Base-by-base conservation (phyloP, 768 basidiomycete species). In the Tricholoma furcatifolium region DNA sequence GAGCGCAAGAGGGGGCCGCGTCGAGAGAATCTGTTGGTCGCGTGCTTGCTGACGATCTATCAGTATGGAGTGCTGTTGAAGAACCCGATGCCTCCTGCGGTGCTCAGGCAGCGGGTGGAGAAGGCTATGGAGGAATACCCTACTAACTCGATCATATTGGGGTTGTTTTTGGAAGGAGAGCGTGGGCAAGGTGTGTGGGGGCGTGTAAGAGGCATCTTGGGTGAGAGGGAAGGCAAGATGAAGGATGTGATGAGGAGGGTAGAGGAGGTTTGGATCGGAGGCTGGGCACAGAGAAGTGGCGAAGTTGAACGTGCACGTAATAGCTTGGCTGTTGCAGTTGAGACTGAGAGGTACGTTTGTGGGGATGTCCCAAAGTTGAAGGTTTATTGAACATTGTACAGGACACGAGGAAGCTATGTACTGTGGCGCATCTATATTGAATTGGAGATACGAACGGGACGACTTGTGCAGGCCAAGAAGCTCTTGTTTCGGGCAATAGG, bases 181-280 rank as follows among this genome's bases (percentile, higher is more conserved):
- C 85, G 80, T 57, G 87, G 90, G 1, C 82, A 88, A 61, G 85
- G 86, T 0, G 75, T 88, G 20, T 91, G 91, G 90, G 90, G 89
- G 6, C 75, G 81, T 21, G 81, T 91, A 30, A 70, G 85, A 53
- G 66, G 70, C 14, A 73, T 81, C 47, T 60, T 88, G 31, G 81
- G 84, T 1, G 82, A 82, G 48, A 74, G 69, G 24, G 69, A 67
- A 9, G 68, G 62, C 8, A 70, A 66, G 49, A 72, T 76, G 51
- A 90, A 87, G 65, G 77, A 75, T 50, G 71, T 91, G 12, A 67
- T 75, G 36, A 72, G 87, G 62, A 71, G 85, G 50, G 69, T 80
- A 3, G 75, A 80, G 56, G 88, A 93, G 59, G 80, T 90, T 0
- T 93, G 91, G 90, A 72, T 89, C 2, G 81, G 83, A 9, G 78